Conservation (phyloP, 2,329 filamentous ascomycete species). For the Ploettnerulaceae sp. region DNA sequence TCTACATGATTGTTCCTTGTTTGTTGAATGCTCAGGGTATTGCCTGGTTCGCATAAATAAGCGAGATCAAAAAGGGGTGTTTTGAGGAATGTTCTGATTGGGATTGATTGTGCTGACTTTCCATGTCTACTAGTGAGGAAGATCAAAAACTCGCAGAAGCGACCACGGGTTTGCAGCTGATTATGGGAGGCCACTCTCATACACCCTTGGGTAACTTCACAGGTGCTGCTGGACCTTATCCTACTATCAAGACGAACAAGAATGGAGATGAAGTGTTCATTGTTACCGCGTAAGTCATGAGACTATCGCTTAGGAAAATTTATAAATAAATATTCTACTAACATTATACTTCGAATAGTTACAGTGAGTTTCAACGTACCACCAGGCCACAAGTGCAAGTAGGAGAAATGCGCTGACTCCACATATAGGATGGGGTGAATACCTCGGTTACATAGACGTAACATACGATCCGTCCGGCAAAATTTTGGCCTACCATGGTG, state of each 20-base stretch:
- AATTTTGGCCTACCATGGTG: slow-evolving; percentile 58
- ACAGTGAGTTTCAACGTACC: background rate
- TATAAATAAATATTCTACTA: background rate
- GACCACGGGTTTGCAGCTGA: slow-evolving; percentile 60
- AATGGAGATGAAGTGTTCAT: slow-evolving; percentile 58
- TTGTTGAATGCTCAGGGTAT: no score
- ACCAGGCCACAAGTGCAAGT: accelerated
- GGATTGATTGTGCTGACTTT: background rate
- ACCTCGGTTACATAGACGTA: slow-evolving; percentile 62
- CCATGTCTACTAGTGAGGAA: slow-evolving; percentile 38
- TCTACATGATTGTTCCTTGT: background rate
- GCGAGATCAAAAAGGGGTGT: background rate
- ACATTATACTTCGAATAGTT: background rate
- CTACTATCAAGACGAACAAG: slow-evolving; percentile 54
- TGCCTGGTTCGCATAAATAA: background rate
- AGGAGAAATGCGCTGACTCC: slow-evolving; percentile 2
- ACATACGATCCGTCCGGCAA: slow-evolving; percentile 57
- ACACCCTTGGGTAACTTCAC: slow-evolving; percentile 56
- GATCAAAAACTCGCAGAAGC: slow-evolving; percentile 56
- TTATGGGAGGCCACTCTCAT: slow-evolving; percentile 59
- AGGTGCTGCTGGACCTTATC: slow-evolving; percentile 56
- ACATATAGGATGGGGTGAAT: slow-evolving; percentile 53
- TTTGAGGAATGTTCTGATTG: background rate
- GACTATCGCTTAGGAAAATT: slow-evolving; percentile 26
- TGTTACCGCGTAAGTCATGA: slow-evolving; percentile 53